Percentiles rank a stretch among this genome's conserved stretches.
These are phyloP conservation scores for Juncus inflexus DNA, from an alignment of 176 grass and related monocot species.

Conservation along the genomic window DNA sequence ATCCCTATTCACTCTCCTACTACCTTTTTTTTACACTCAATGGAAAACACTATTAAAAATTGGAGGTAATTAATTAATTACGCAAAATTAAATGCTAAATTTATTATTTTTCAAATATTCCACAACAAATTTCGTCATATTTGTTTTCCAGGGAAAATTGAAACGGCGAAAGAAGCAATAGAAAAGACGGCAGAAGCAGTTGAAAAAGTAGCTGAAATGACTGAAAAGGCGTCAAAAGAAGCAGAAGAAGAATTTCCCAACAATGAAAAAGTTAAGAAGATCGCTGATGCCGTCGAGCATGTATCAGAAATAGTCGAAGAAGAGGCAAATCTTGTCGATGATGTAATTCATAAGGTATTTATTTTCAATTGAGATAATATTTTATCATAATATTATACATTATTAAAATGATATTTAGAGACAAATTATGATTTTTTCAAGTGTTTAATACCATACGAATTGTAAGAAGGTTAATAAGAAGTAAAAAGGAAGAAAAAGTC, in stretches of 20 bases:
- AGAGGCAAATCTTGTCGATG: conserved; percentile 47
- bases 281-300: conserved; percentile 41
- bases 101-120: background rate
- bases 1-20: conserved; percentile 27
- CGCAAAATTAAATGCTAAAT: background rate
- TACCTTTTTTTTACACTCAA: conserved; percentile 47
- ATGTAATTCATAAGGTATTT: conserved; percentile 67
- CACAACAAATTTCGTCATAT: too few relatives aligned
- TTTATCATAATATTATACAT: too few relatives aligned
- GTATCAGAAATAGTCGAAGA: conserved; percentile 45
- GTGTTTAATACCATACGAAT: too few relatives aligned
- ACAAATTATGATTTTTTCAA: too few relatives aligned
- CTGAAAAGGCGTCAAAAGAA: conserved; percentile 46
- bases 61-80: conserved; percentile 24
- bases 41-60: conserved; percentile 50
- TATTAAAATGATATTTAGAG: background rate
- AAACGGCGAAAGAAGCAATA: conserved; percentile 34
- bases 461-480: too few relatives aligned
- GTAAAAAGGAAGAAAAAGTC: background rate
- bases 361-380: background rate
- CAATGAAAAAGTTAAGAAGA: conserved; percentile 34
- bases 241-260: conserved; percentile 36
- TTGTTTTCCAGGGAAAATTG: conserved; percentile 45
- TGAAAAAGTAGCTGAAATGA: conserved; percentile 43
- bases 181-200: conserved; percentile 42